Percentiles rank a stretch among this genome's conserved stretches.
phyloP scores from a whole-genome alignment of 1,284 basidiomycete species.

The Binderoboletus segoi region DNA sequence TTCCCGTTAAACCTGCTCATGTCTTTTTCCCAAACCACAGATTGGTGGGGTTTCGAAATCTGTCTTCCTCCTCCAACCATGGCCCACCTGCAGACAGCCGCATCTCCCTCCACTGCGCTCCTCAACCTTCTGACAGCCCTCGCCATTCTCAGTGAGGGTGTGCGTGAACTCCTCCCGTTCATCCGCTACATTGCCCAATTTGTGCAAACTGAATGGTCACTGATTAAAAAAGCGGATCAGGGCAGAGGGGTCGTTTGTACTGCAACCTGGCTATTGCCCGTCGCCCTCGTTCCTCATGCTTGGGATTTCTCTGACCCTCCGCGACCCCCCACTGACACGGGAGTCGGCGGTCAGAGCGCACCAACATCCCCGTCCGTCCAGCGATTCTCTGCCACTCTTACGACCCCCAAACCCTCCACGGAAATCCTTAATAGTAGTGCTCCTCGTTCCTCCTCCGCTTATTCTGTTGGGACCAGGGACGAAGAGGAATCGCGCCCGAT shows the following conservation, averaged over 20 bases:
- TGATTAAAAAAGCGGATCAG: constrained; percentile 62
- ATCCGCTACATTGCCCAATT: constrained; percentile 77
- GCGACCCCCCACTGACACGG: constrained; percentile 27
- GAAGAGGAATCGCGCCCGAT: constrained; percentile 25
- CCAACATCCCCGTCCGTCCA: constrained; percentile 26
- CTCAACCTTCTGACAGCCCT: constrained; percentile 75
- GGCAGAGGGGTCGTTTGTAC: constrained; percentile 81
- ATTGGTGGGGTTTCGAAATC: constrained; percentile 84
- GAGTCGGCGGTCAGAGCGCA: constrained; percentile 18
- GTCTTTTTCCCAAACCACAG: constrained; percentile 37
- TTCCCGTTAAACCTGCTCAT: constrained; percentile 11
- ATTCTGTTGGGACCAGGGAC: constrained; percentile 28
- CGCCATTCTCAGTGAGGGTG: constrained; percentile 65
- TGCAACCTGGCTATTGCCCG: constrained; percentile 82
- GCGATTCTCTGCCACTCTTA: constrained; percentile 31
- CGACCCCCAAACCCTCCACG: constrained; percentile 36
- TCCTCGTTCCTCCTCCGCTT: constrained; percentile 34
- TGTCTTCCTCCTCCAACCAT: constrained; percentile 71
- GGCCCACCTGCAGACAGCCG: constrained; percentile 56
- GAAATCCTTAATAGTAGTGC: constrained; percentile 16
- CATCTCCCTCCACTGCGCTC: constrained; percentile 62
- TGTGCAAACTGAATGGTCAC: constrained; percentile 68
- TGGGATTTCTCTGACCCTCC: constrained; percentile 71
- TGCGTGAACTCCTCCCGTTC: constrained; percentile 77
- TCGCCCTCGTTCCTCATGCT: constrained; percentile 71